Evolutionary conservation across 805 yeast species (phyloP).

Genomic region (Yarrowia yakushimensis): DNA sequence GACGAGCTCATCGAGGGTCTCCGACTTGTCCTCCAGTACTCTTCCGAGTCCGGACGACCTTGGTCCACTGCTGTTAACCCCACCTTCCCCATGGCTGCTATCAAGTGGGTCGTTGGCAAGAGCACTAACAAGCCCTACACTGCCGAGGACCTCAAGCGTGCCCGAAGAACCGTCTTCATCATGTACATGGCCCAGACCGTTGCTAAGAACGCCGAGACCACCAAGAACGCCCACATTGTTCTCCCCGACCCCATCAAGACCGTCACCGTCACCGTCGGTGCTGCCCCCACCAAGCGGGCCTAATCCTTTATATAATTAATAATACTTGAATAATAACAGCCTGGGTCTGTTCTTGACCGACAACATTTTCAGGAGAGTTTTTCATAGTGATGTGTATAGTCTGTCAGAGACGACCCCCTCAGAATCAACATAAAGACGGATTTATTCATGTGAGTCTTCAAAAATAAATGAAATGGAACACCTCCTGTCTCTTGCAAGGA

Average conservation of each 20-base stretch:
- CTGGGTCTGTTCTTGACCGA: not conserved
- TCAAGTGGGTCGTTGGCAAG: not conserved
- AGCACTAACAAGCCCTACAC: not conserved
- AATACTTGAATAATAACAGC: not conserved
- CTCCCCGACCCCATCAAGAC: not conserved
- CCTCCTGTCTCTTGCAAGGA: too few species aligned
- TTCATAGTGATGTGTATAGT: too few species aligned
- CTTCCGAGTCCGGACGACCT: not conserved
- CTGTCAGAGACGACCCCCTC: too few species aligned
- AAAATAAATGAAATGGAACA: too few species aligned
- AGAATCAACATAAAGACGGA: too few species aligned
- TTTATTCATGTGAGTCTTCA: too few species aligned
- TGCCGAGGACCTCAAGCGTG: not conserved
- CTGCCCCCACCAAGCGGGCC: not conserved
- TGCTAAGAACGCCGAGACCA: not conserved
- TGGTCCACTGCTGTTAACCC: not conserved
- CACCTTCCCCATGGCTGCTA: not conserved
- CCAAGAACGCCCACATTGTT: not conserved
- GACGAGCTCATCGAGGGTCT: not conserved
- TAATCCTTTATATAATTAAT: not conserved
- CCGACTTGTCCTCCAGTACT: not conserved
- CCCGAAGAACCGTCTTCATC: conserved; percentile 1
- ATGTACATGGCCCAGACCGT: conserved; percentile 7
- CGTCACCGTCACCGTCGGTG: not conserved
- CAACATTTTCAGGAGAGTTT: too few species aligned